Conservation (phyloP, 2,329 filamentous ascomycete species). For the Periglandula ipomoeae region DNA sequence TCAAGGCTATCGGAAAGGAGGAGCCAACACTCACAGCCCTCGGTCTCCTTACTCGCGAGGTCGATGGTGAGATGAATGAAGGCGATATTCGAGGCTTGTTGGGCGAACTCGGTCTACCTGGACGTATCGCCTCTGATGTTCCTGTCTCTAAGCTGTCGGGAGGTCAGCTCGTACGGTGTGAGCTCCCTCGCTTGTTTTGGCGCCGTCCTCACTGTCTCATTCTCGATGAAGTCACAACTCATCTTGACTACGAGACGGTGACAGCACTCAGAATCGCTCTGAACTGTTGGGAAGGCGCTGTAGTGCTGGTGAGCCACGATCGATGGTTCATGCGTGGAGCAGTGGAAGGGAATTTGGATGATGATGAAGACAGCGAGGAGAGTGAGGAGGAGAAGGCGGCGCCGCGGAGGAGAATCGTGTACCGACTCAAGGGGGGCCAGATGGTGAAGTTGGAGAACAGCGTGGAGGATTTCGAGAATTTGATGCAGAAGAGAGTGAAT, state of each 20-base stretch:
- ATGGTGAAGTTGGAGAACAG: conserved; percentile 48
- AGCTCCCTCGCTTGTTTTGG: conserved; percentile 62
- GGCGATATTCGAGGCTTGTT: conserved; percentile 59
- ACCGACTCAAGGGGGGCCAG: conserved; percentile 48
- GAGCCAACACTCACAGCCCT: conserved; percentile 54
- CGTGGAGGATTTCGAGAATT: conserved; percentile 56
- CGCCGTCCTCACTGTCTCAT: conserved; percentile 61
- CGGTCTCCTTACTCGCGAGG: conserved; percentile 47
- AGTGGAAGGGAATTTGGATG: conserved; percentile 35
- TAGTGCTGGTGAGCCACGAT: conserved; percentile 74
- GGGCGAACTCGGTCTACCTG: conserved; percentile 59
- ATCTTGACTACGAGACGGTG: conserved; percentile 76
- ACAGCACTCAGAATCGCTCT: conserved; percentile 60
- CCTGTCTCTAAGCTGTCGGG: conserved; percentile 67
- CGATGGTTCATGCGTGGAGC: conserved; percentile 70
- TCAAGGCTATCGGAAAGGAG: conserved; percentile 44
- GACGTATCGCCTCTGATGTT: conserved; percentile 62
- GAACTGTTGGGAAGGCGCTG: conserved; percentile 60
- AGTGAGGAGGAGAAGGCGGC: conserved; percentile 32
- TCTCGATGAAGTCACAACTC: conserved; percentile 75
- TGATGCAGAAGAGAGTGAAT: conserved; percentile 49
- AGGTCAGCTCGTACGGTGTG: conserved; percentile 61
- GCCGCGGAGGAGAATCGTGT: conserved; percentile 45
- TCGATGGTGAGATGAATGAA: conserved; percentile 46
- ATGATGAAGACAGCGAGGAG: conserved; percentile 24